Base-by-base conservation (phyloP, 257 asterid species). In the Scutellaria galericulata region DNA sequence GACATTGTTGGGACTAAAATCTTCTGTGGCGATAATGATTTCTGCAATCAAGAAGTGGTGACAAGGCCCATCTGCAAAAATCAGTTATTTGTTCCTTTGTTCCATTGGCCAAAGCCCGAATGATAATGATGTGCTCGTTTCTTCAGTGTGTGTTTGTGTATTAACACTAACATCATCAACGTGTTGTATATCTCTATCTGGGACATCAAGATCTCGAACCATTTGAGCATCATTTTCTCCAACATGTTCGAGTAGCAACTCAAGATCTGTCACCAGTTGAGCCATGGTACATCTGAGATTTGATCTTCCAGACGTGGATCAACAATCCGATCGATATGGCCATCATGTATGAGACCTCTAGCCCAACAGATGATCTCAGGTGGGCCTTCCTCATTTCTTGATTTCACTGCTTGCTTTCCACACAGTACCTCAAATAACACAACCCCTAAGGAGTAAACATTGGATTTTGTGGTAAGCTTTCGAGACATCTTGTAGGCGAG, bases 251-350 rank as follows among this genome's bases (percentile, higher is more conserved):
- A 9, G 12, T 10, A 56, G 24, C n/a, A 41, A 24, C 45, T 55
- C 74, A 50, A 69, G 74, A 27, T 18, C 7, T 7, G 44, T 45
- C 74, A 69, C 55, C 64, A 69, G 9, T 54, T 41, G 65, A 69
- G 15, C 45, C 74, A 69, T 55, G 7, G 65, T 54, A 54, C n/a
- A n/a, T n/a, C 5, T 20, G 74, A 41, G 22, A 69, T 55, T 31
- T 55, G 27, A 1, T 31, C 31, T 14, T 13, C 13, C 13, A 69
- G 9, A 69, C 13, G 15, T 3, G 74, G 13, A 20, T 42, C 74
- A 4, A 57, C 45, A 27, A 57, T 57, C 64, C 27, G 42, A 13
- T 31, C 64, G 31, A 27, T 31, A 22, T 31, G 9, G 31, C 44
- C 64, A 22, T 27, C 8, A 11, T 8, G n/a, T 40, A 55, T 41